These are phyloP conservation scores for Auriscalpium vulgare DNA, from an alignment of 768 basidiomycete species.

Conservation along the genomic window DNA sequence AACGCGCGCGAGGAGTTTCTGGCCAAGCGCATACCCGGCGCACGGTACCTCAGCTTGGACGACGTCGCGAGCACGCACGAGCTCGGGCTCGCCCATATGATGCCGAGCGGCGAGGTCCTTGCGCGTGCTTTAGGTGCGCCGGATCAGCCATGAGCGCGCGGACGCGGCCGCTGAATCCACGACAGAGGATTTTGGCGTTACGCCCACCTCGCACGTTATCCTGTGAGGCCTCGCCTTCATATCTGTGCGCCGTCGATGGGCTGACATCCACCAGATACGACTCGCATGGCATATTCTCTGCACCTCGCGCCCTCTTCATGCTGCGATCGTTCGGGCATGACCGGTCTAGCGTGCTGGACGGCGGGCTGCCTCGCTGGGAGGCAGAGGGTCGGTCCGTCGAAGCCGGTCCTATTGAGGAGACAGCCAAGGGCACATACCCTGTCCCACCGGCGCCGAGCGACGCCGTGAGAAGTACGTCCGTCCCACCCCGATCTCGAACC, in stretches of 20 bases:
- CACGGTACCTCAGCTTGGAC: constrained; percentile 76
- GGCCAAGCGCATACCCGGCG: constrained; percentile 57
- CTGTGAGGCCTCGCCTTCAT: constrained; percentile 36
- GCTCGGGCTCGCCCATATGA: constrained; percentile 89
- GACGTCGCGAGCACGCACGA: constrained; percentile 65
- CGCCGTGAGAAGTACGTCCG: constrained; percentile 9
- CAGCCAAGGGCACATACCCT: constrained; percentile 35
- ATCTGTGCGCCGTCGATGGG: neutral
- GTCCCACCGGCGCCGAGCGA: constrained; percentile 43
- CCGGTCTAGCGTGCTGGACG: constrained; percentile 82
- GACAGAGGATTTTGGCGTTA: constrained; percentile 65
- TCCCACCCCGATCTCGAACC: no score
- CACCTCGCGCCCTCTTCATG: constrained; percentile 90
- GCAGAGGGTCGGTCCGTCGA: constrained; percentile 55
- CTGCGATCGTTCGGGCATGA: constrained; percentile 88
- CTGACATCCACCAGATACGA: constrained; percentile 58
- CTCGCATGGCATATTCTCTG: constrained; percentile 81
- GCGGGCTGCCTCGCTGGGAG: constrained; percentile 84
- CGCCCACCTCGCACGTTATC: constrained; percentile 69
- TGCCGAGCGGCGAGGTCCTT: constrained; percentile 69
- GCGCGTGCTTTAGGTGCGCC: constrained; percentile 71
- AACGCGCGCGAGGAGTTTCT: constrained; percentile 63
- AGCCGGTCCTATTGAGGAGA: constrained; percentile 21
- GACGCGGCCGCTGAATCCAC: constrained; percentile 11
- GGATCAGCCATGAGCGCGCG: neutral